Evolutionary conservation across 2,329 filamentous ascomycete species (phyloP), one percentile per base, ranked within the genome.

Genomic region (Sporothrix euskadiensis): DNA sequence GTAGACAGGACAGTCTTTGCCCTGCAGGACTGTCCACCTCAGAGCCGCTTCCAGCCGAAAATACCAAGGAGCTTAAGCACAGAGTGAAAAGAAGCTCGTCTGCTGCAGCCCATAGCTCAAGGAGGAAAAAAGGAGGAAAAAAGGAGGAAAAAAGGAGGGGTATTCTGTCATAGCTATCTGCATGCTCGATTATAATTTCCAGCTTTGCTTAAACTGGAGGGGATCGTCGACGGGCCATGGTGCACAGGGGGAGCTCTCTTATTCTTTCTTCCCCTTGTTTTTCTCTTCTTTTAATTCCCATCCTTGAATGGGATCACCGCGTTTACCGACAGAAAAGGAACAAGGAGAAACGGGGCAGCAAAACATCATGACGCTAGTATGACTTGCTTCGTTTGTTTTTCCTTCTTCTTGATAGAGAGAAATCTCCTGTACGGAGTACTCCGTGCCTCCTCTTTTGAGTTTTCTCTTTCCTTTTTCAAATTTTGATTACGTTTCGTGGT

Each of bases 41-140:
- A 66, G 61, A 66, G 61, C 61, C 61, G 39, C 61, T n/a, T 4
- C n/a, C 61, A 44, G 39, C 61, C 61, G 61, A 66, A 49, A 49
- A 49, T 5, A 14, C 19, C 3, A 49, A 49, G 1, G 44, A 49
- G 44, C 44, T 49, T 14, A 49, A 49, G 14, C 44, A 49, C 44
- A 5, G 35, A 57, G 54, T 30, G 16, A 32, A 61, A 61, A 61
- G 19, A 61, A 61, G 57, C 32, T 61, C 57, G 19, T n/a, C 39
- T 61, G 57, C 57, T 61, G 57, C 57, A 39, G 32, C 32, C 32
- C 16, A 8, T 32, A 35, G 57, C 57, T 39, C 12, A 35, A 35
- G 32, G 16, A 14, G 6, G 6, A 19, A 49, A 44, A 19, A 44
- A 44, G 41, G 41, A 44, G 41, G 41, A n/a, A n/a, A n/a, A n/a